phyloP scores from a whole-genome alignment of 2,329 filamentous ascomycete genomes.

The Chaetothyriales sp. region DNA sequence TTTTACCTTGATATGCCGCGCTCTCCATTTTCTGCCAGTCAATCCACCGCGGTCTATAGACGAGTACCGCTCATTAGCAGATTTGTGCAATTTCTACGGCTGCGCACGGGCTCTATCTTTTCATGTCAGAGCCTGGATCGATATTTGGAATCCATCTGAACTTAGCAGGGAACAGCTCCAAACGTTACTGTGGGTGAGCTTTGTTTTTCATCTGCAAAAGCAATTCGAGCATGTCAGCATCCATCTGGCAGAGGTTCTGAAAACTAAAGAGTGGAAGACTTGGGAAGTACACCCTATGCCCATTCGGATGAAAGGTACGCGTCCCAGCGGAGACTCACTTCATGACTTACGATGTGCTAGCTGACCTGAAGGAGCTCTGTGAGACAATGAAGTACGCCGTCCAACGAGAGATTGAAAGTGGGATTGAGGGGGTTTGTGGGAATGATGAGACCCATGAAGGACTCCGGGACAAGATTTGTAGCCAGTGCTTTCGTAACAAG shows the following conservation, averaged over 20 bases:
- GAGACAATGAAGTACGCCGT: not conserved
- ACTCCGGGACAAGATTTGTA: not conserved
- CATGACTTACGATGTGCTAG: not conserved
- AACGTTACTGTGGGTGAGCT: slow-evolving; percentile 2
- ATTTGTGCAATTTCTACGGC: slow-evolving; percentile 5
- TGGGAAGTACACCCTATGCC: slow-evolving; percentile 6
- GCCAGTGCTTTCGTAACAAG: not conserved
- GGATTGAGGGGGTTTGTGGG: not conserved
- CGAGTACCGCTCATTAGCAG: not conserved
- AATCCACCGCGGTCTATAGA: not conserved
- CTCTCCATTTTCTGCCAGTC: slow-evolving; percentile 1
- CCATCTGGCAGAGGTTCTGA: not conserved
- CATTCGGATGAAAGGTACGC: not conserved
- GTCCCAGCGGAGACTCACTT: not conserved
- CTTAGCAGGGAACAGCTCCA: not conserved
- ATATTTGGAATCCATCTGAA: not conserved
- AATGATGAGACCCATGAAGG: not conserved
- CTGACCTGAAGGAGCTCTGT: slow-evolving; percentile 1
- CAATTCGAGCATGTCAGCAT: not conserved
- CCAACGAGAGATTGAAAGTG: slow-evolving; percentile 1
- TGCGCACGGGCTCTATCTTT: slow-evolving; percentile 2
- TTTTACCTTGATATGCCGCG: not conserved
- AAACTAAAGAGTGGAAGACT: not conserved
- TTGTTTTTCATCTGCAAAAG: slow-evolving; percentile 1
- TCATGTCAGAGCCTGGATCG: slow-evolving; percentile 1